A percentile compares a stretch with the other conserved stretches of the same genome.
These are phyloP conservation scores for Xylaria hypoxylon DNA, from an alignment of 2,329 filamentous ascomycete species.

Conservation along the genomic window DNA sequence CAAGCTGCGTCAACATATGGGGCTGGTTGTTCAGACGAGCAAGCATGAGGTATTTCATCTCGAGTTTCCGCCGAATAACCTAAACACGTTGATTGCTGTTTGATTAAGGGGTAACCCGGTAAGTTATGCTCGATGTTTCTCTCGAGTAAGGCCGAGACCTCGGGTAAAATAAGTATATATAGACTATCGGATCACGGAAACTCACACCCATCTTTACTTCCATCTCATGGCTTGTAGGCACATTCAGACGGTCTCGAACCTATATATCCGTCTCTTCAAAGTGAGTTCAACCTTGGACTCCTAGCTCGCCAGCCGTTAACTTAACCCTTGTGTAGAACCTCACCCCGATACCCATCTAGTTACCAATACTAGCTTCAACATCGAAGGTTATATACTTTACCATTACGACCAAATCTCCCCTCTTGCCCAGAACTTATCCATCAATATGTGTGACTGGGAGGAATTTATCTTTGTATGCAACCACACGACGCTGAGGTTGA, in stretches of 20 bases:
- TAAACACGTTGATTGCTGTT: constrained; percentile 20
- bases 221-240: not conserved
- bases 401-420: not conserved
- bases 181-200: not conserved
- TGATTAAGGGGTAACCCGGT: constrained; percentile 20
- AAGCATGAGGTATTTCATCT: constrained; percentile 27
- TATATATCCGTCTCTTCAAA: not conserved
- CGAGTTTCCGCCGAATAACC: constrained; percentile 7
- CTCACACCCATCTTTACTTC: constrained; percentile 3
- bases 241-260: not conserved
- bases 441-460: constrained; percentile 77
- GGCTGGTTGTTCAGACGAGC: constrained; percentile 17
- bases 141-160: not conserved
- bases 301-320: not conserved
- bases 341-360: not conserved
- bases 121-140: not conserved
- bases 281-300: constrained; percentile 2
- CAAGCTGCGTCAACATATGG: constrained; percentile 45
- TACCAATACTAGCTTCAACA: not conserved
- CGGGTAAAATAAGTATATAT: constrained; percentile 24
- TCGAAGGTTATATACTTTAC: not conserved
- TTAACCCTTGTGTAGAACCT: constrained; percentile 10
- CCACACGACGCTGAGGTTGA: constrained; percentile 69
- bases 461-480: constrained; percentile 74
- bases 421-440: not conserved